These are phyloP conservation scores for Ceratobasidium sp. DNA, from an alignment of 1,284 basidiomycete genomes.

Conservation along the genomic window DNA sequence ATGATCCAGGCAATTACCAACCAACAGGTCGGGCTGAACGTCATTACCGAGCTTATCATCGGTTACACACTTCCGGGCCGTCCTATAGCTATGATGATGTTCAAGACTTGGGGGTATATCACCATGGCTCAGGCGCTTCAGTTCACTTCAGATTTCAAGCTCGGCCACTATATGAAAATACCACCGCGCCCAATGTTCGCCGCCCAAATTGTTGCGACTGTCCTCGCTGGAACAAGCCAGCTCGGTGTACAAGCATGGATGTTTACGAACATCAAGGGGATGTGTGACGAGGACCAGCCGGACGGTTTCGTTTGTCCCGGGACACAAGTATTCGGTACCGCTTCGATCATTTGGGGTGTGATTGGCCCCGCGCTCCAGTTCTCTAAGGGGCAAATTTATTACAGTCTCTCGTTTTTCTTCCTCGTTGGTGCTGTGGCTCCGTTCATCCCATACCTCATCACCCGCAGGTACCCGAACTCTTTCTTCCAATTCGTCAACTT, in stretches of 20 bases:
- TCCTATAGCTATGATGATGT: conserved; percentile 68
- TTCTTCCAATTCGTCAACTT: conserved; percentile 57
- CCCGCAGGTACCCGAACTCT: conserved; percentile 55
- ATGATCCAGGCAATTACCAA: conserved; percentile 51
- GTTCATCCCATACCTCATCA: conserved; percentile 52
- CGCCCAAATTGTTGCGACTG: conserved; percentile 54
- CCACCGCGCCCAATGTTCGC: conserved; percentile 57
- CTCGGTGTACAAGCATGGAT: conserved; percentile 57
- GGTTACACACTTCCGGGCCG: conserved; percentile 60
- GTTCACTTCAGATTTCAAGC: conserved; percentile 59
- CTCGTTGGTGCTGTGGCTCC: conserved; percentile 56
- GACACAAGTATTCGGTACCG: conserved; percentile 52
- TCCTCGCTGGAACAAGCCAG: conserved; percentile 54
- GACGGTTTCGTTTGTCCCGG: conserved; percentile 51
- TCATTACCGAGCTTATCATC: conserved; percentile 60
- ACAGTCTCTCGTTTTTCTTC: conserved; percentile 57
- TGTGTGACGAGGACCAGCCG: conserved; percentile 45
- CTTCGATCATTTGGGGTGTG: conserved; percentile 57
- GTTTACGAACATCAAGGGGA: conserved; percentile 50
- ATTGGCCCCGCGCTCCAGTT: conserved; percentile 56
- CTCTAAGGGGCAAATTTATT: conserved; percentile 53
- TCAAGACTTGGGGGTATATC: conserved; percentile 63
- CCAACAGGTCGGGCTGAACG: conserved; percentile 48
- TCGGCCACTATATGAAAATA: conserved; percentile 61
- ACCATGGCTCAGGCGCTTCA: conserved; percentile 61